Percentiles rank a stretch among this genome's conserved stretches.
These are phyloP conservation scores for Monilinia laxa DNA, from an alignment of 2,329 filamentous ascomycete species.

Conservation along the genomic window DNA sequence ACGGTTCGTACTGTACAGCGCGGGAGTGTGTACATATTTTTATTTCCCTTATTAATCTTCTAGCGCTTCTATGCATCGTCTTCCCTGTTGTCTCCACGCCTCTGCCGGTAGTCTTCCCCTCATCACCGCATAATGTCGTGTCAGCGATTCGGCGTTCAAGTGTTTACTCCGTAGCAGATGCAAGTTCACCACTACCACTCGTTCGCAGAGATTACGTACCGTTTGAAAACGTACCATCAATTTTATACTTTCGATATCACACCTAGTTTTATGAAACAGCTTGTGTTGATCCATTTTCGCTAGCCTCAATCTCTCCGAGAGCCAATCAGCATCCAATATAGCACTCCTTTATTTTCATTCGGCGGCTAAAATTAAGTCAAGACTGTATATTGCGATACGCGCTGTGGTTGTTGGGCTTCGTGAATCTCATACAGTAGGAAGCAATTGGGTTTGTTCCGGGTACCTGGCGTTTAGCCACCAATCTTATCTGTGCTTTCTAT, in stretches of 20 bases:
- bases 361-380: conserved; percentile 11
- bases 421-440: not conserved
- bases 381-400: conserved; percentile 11
- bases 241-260: not conserved
- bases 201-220: conserved; percentile 11
- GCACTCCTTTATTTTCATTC: conserved; percentile 3
- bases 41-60: conserved; percentile 19
- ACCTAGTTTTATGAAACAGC: not conserved
- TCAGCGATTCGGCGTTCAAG: conserved; percentile 18
- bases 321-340: conserved; percentile 15
- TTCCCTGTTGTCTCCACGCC: conserved; percentile 14
- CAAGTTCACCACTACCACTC: conserved; percentile 18
- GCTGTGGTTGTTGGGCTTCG: conserved; percentile 8
- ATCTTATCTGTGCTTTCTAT: conserved; percentile 13
- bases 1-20: not conserved
- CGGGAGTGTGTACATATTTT: conserved; percentile 11
- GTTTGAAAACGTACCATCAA: conserved; percentile 15
- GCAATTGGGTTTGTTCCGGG: conserved; percentile 9
- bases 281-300: not conserved
- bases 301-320: not conserved
- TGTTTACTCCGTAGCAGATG: not conserved
- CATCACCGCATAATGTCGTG: conserved; percentile 22
- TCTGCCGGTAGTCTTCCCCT: conserved; percentile 21
- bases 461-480: conserved; percentile 21
- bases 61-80: conserved; percentile 21